Evolutionary conservation across 768 basidiomycete species (phyloP), one percentile per base, ranked within the genome.

Genomic region (Dioszegia hungarica): DNA sequence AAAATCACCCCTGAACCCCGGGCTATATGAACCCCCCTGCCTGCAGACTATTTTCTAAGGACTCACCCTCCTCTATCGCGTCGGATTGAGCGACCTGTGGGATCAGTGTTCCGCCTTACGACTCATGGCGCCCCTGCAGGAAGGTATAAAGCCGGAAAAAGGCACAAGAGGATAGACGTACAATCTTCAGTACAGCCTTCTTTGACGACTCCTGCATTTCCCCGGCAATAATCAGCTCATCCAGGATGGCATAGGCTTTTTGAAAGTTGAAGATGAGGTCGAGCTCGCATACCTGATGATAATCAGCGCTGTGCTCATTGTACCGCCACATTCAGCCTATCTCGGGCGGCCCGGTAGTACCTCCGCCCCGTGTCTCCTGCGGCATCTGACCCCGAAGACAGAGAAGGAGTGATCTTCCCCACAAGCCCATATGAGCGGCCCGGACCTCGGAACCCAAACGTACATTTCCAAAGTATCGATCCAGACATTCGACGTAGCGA

Each of bases 211-310:
- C 94, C 77, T 91, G 89, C 64, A 98, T 78, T 77, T 98, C 94
- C 39, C 94, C 94, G 12, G 89, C 86, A 28, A 95, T 87, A 63
- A 98, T 84, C 39, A 97, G 81, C 75, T 97, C 93, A 70, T 98
- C 94, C 34, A 98, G 79, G 57, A 97, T 81, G 3, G 89, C 85
- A 73, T 91, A 95, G 1, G 93, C 94, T 75, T 91, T 89, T 73
- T 97, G 89, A 74, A 97, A 97, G 79, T 95, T 95, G 83, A 95
- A 98, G 64, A 97, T 94, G 51, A 98, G 79, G 76, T 97, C 94
- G 55, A 97, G 79, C 75, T 98, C 94, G 78, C 79, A 81, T 5
- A 80, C 78, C 76, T 77, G 56, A 28, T 15, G 22, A 27, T n/a
- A 5, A 57, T 37, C 29, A 63, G 60, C 39, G n/a, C n/a, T n/a